Evolutionary conservation across 2,329 filamentous ascomycete species (phyloP), one percentile per base, ranked within the genome.

Genomic region (Talaromyces albobiverticillius): DNA sequence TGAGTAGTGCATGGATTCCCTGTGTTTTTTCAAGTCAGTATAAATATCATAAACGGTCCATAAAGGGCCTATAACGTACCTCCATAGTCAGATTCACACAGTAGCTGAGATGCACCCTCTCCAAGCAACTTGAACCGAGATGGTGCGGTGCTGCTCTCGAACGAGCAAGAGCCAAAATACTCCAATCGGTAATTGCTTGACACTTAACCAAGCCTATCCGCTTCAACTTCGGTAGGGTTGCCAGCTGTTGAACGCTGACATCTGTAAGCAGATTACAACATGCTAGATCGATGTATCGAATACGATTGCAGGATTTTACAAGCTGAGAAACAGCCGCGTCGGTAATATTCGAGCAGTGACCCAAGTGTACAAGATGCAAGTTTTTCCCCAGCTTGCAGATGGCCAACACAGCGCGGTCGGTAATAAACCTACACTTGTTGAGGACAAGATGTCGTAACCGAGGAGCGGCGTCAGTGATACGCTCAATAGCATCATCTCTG

Each of bases 231-330:
- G 94, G 94, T 5, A 99, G 80, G 13, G 84, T 84, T 4, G 94
- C 92, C 34, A 99, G 79, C 59, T 90, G 87, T 58, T 82, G 87
- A 14, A 99, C 88, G 20, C 92, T 96, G 10, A 82, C 80, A 63
- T 99, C 94, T 0, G 94, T 97, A 57, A 99, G 77, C 62, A 90
- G 86, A 13, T 82, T 83, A 72, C 94, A 99, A 75, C 94, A 97
- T n/a, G 94, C 94, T 41, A 99, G 77, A 68, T 99, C 94, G 60
- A 99, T 99, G 69, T 99, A 99, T 53, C 94, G 84, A 61, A 99
- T 97, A 22, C 94, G 85, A 65, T 93, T 97, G 78, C 94, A 99
- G 51, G 79, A 79, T 61, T 87, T 86, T 36, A 96, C 90, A 29
- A 99, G 79, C 53, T 85, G 86, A 63, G 89, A 88, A 16, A 99